Evolutionary conservation across 2,329 filamentous ascomycete species (phyloP).

Genomic region (Colletotrichum sp.): DNA sequence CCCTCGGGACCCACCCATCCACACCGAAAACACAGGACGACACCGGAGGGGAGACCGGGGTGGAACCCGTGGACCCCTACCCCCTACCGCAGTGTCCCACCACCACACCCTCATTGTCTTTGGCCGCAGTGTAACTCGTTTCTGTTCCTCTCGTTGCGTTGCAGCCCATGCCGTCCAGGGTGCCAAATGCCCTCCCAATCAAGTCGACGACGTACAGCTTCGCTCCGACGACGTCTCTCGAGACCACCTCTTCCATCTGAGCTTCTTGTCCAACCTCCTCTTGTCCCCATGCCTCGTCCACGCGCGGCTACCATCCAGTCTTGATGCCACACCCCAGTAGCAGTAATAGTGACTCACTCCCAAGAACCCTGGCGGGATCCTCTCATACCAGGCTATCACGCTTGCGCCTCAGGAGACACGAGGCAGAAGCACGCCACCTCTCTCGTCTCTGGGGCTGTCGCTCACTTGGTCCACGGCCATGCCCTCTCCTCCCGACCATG

Average conservation of each 20-base stretch:
- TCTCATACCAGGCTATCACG: background rate
- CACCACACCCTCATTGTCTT: background rate
- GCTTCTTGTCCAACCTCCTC: background rate
- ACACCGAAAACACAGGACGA: background rate
- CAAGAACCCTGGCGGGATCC: background rate
- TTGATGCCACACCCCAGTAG: background rate
- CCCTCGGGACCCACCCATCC: constrained; percentile 31
- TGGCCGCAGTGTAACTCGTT: background rate
- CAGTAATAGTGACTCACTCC: constrained; percentile 8
- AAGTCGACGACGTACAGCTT: constrained; percentile 12
- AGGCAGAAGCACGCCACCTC: constrained; percentile 15
- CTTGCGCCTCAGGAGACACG: constrained; percentile 3
- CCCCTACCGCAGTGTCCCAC: background rate
- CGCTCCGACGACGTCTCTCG: background rate
- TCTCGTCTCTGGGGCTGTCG: background rate
- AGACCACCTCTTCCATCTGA: background rate
- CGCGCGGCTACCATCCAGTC: background rate
- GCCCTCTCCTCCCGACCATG: background rate
- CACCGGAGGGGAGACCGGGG: background rate
- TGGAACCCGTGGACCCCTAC: background rate
- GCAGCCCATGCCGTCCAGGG: background rate
- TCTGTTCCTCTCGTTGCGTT: background rate
- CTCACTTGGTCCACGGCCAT: background rate
- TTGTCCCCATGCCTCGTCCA: constrained; percentile 12
- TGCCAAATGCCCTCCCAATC: constrained; percentile 2